phyloP scores from a whole-genome alignment of 371 early-diverging fungal genomes.

The Globomyces sp. region DNA sequence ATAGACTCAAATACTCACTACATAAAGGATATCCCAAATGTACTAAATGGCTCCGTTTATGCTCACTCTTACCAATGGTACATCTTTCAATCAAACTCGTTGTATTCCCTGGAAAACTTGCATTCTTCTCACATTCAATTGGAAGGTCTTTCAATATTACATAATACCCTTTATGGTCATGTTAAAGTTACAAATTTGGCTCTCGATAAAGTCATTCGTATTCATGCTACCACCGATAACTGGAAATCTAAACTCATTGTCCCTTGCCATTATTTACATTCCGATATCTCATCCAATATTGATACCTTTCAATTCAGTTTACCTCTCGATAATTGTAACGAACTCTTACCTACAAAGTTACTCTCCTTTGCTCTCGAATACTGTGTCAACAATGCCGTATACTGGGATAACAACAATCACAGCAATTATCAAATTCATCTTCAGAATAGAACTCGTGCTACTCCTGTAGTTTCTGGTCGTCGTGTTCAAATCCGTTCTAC shows the following conservation, averaged over 20 bases:
- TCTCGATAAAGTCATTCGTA: not conserved
- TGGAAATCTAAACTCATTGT: conserved; percentile 1
- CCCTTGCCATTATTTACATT: not conserved
- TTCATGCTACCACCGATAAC: conserved; percentile 7
- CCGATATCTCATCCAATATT: not conserved
- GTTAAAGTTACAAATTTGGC: conserved; percentile 3
- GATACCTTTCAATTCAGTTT: conserved; percentile 6
- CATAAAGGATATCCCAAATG: conserved; percentile 8
- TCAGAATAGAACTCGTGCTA: not conserved
- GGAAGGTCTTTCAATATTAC: not conserved
- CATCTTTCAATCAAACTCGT: not conserved
- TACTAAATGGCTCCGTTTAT: conserved; percentile 1
- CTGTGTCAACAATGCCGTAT: not conserved
- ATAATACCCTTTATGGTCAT: not conserved
- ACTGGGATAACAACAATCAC: conserved; percentile 10
- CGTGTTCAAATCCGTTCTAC: too few relatives aligned
- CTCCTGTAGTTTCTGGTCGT: too few relatives aligned
- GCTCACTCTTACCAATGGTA: not conserved
- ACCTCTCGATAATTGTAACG: not conserved
- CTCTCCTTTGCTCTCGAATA: conserved; percentile 7
- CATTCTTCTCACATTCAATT: not conserved
- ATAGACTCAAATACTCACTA: not conserved
- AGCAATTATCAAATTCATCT: not conserved
- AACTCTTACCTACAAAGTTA: not conserved
- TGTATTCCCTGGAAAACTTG: not conserved